Conservation (phyloP, 1,284 basidiomycete genomes). For the Boletus hoseneyae region DNA sequence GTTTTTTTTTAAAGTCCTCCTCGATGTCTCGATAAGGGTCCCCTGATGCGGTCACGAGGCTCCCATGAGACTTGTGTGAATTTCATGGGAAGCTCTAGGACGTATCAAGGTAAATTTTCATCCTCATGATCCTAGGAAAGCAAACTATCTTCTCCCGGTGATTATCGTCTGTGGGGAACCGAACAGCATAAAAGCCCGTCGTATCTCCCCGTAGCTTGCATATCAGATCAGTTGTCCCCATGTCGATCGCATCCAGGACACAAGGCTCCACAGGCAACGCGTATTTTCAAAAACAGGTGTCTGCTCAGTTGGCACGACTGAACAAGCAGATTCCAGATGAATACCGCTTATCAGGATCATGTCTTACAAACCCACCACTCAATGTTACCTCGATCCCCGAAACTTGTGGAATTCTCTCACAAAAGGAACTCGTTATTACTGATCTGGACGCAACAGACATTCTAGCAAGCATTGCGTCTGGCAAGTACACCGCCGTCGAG, state of each 20-base stretch:
- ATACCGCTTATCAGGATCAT: constrained; percentile 14
- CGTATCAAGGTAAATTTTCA: no score
- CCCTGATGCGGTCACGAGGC: background rate
- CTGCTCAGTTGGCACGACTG: constrained; percentile 18
- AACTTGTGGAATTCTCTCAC: constrained; percentile 39
- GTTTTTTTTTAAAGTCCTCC: no score
- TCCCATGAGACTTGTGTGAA: background rate
- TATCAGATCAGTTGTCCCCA: background rate
- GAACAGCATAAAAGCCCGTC: constrained; percentile 1
- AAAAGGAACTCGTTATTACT: constrained; percentile 43
- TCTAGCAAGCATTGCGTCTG: constrained; percentile 19
- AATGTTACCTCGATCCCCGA: constrained; percentile 32
- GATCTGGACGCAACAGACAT: constrained; percentile 33
- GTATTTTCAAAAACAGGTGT: constrained; percentile 20
- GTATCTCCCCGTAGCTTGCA: background rate
- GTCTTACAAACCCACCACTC: constrained; percentile 24
- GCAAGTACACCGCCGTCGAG: constrained; percentile 24
- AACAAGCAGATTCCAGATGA: constrained; percentile 24
- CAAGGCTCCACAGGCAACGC: constrained; percentile 24
- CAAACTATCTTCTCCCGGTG: background rate
- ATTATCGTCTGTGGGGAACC: background rate
- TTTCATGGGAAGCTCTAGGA: background rate
- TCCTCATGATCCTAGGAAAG: constrained; percentile 1
- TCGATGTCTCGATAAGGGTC: background rate
- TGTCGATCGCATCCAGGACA: constrained; percentile 25